These are phyloP conservation scores for Boletellus sp. DNA, from an alignment of 768 basidiomycete species.

Conservation along the genomic window DNA sequence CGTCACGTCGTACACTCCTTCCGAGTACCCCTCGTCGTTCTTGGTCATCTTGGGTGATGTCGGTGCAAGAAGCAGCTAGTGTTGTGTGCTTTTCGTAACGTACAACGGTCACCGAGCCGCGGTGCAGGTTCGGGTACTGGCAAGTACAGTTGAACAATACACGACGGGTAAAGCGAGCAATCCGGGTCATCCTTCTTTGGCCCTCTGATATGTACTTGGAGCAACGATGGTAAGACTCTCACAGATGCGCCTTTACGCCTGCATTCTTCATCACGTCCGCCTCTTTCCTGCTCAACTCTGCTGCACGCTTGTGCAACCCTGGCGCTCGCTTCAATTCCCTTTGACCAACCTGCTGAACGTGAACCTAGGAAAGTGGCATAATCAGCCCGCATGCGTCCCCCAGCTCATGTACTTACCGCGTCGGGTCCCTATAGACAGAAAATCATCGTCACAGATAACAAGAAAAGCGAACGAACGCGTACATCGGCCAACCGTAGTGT, in stretches of 20 bases:
- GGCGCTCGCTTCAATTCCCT: slow-evolving; percentile 80
- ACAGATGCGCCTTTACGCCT: slow-evolving; percentile 58
- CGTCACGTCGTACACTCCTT: slow-evolving; percentile 26
- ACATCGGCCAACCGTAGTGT: slow-evolving; percentile 89
- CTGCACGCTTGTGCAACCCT: slow-evolving; percentile 49
- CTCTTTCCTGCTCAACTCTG: slow-evolving; percentile 59
- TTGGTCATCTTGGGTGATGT: slow-evolving; percentile 16
- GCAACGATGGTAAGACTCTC: neutral
- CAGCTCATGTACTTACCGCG: slow-evolving; percentile 45
- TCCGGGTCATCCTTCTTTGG: neutral
- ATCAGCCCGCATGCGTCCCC: neutral
- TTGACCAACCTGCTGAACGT: slow-evolving; percentile 93
- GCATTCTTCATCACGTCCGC: slow-evolving; percentile 55
- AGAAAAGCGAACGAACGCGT: slow-evolving; percentile 25
- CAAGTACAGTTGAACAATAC: too few relatives aligned
- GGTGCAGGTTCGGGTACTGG: too few relatives aligned
- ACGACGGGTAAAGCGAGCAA: too few relatives aligned
- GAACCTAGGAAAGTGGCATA: slow-evolving; percentile 53
- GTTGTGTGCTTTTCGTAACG: neutral
- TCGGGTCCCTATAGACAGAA: slow-evolving; percentile 61
- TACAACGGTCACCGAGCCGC: too few relatives aligned
- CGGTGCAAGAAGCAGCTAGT: neutral
- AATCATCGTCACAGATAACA: slow-evolving; percentile 1
- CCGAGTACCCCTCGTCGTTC: slow-evolving; percentile 3
- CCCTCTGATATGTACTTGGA: too few relatives aligned